Evolutionary conservation across 257 asterid genomes (phyloP).

Genomic region (Oldenlandia corymbosa): DNA sequence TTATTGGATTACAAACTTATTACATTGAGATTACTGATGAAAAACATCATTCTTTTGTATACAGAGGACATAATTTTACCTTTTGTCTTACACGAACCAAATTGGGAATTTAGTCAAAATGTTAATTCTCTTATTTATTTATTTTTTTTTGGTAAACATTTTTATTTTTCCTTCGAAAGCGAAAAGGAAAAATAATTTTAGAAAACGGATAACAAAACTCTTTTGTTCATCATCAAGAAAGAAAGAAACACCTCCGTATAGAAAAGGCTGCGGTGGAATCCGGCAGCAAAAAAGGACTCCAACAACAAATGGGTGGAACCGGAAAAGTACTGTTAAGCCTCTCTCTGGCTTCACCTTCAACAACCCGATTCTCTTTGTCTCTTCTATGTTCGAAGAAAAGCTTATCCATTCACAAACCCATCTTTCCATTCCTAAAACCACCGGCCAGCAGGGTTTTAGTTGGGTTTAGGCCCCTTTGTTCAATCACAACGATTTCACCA

Average conservation of each 20-base stretch:
- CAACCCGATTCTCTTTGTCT: conserved; percentile 34
- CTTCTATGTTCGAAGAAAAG: conserved; percentile 45
- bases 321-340: conserved; percentile 25
- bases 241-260: neutral
- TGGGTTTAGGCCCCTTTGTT: conserved; percentile 62
- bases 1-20: too few relatives aligned
- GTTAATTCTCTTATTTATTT: too few relatives aligned
- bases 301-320: conserved; percentile 36
- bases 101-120: too few relatives aligned
- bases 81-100: too few relatives aligned
- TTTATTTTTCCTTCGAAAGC: too few relatives aligned
- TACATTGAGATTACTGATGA: too few relatives aligned
- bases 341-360: conserved; percentile 21
- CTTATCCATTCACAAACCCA: conserved; percentile 34
- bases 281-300: neutral
- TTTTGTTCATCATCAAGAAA: neutral
- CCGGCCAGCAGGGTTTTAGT: conserved; percentile 30
- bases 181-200: too few relatives aligned
- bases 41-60: too few relatives aligned
- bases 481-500: conserved; percentile 29
- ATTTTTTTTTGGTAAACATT: too few relatives aligned
- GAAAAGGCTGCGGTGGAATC: neutral
- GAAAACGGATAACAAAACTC: neutral
- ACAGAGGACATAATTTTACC: too few relatives aligned
- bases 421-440: conserved; percentile 28